Evolutionary conservation across 2,329 filamentous ascomycete genomes (phyloP), one percentile per base, ranked within the genome.

Genomic region (Nannizziopsis barbatae): DNA sequence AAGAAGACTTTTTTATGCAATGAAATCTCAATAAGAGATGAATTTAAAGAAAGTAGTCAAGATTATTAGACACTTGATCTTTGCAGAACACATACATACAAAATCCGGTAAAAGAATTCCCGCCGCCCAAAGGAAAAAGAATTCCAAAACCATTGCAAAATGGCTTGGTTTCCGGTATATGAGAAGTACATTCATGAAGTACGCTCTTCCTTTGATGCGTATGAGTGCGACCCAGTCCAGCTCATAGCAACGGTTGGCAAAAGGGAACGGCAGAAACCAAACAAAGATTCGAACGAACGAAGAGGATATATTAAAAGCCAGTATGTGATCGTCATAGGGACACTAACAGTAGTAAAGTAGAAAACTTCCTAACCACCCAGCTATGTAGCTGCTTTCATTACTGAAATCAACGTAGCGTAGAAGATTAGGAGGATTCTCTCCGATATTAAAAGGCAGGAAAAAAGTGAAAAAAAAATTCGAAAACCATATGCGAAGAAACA

Each of bases 291-390:
- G 32, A 50, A 17, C 33, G 11, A 40, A 41, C 22, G 8, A 36
- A 32, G 27, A 33, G 2, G 17, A 36, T 49, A 50, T 38, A 33
- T 42, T 48, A 50, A 49, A 52, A 31, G 35, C 14, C 32, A 32
- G 18, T 47, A 40, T 47, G 36, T 32, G 32, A 22, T 40, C 7
- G 9, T 8, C 20, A 31, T 5, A 43, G n/a, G 17, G 22, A 32
- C 15, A 22, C 15, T 5, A 32, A 14, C 7, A 41, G 10, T 32
- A 12, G 38, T 43, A 31, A 12, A 7, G 35, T 33, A 40, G 9
- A 5, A 32, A 10, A n/a, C 12, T 10, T 14, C 22, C 18, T 27
- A 32, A 32, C 40, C 22, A 37, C 7, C 22, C 3, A 27, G 22
- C 22, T 27, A 27, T 3, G 7, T 27, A 27, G 22, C 22, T 27